Evolutionary conservation across 2,329 filamentous ascomycete species (phyloP), one percentile per base, ranked within the genome.

Genomic region (Simplicillium aogashimaense): DNA sequence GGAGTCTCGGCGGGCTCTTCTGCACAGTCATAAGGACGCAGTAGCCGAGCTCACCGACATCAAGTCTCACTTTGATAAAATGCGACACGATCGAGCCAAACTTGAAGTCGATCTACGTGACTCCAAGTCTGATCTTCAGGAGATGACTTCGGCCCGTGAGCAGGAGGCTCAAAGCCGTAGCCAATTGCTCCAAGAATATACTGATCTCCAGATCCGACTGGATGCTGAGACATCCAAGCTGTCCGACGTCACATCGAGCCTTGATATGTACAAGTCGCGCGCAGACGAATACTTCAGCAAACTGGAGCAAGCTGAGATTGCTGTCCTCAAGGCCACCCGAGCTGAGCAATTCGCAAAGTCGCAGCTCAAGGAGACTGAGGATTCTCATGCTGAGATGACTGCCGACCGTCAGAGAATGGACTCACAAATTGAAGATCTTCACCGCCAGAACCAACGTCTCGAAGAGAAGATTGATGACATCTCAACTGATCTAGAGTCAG

Each of bases 211-310:
- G 54, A 95, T 97, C 51, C 79, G 88, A 35, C 74, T 97, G 13
- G 92, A 97, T 56, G 82, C 84, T 6, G 92, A 97, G 63, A 78
- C 80, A 1, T 94, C 87, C 1, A 90, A 85, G 58, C 72, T 90
- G 20, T 76, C 81, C 20, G 90, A 98, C 58, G 80, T 95, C 35
- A 80, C 78, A 7, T 83, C 87, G 3, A 94, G 84, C 58, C 73
- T 97, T 33, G 81, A 79, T 45, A 66, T 95, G 45, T 98, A 97
- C 71, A 95, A 94, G 72, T 80, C 78, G 47, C 81, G 90, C 34
- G 85, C 90, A 4, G 88, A 97, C 55, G 90, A 97, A 57, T 97
- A 98, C 62, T 98, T 95, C 64, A 85, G 80, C 67, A 95, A 95
- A 63, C 77, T 98, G 15, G 90, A 98, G 60, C 90, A 97, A 57